A percentile compares a stretch with the other conserved stretches of the same genome.
These are phyloP conservation scores for Eutrema yunnanense DNA, from an alignment of 345 rosid genomes.

Conservation along the genomic window DNA sequence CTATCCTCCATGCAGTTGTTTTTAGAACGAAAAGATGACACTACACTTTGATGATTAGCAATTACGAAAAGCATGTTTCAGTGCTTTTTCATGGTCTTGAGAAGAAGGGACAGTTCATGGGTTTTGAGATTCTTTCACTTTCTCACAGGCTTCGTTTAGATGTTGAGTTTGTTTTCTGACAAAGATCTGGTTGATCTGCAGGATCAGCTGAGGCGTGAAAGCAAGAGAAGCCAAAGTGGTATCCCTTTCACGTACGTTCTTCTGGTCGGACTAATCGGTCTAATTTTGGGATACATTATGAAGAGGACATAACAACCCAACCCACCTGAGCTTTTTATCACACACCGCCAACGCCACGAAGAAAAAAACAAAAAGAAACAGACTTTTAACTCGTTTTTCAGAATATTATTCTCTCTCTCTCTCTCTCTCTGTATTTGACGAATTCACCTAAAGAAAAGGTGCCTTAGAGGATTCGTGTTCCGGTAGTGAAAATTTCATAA, in stretches of 20 bases:
- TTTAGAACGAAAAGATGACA: neutral
- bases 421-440: conserved; percentile 11
- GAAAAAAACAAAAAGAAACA: neutral
- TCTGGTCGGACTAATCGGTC: conserved; percentile 63
- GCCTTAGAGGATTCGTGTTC: conserved; percentile 13
- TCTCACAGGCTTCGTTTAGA: neutral
- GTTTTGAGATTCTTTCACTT: neutral
- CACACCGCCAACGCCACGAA: neutral
- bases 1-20: neutral
- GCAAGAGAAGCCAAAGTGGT: conserved; percentile 34
- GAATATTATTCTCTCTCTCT: neutral
- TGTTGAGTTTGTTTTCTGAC: conserved; percentile 1
- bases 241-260: conserved; percentile 45
- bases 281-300: conserved; percentile 72
- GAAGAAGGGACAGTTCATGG: neutral
- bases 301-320: conserved; percentile 46
- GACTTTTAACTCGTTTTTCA: conserved; percentile 16
- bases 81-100: neutral
- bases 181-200: conserved; percentile 30
- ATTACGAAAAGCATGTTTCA: neutral
- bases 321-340: neutral
- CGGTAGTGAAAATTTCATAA: conserved; percentile 9
- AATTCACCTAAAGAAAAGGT: conserved; percentile 15
- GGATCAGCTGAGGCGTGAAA: conserved; percentile 53
- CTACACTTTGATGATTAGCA: neutral